These are phyloP conservation scores for Chlorella sp. DNA, from an alignment of 139 green algal genomes.

Conservation along the genomic window DNA sequence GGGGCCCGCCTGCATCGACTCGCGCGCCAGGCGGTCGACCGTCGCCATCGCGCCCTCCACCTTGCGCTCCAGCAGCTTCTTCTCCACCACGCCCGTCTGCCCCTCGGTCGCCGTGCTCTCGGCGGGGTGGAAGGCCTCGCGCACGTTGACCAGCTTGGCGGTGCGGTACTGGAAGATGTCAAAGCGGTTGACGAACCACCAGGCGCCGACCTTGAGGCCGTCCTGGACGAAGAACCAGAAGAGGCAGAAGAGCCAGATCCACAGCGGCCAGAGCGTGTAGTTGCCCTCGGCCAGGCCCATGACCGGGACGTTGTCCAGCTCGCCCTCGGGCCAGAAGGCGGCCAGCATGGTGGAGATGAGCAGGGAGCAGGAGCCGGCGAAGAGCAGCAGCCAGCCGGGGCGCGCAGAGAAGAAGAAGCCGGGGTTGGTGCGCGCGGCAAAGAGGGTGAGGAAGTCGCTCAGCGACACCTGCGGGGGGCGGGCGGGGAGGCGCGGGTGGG, in stretches of 20 bases:
- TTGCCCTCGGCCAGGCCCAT: conserved; percentile 39
- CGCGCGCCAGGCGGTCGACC: conserved; percentile 2
- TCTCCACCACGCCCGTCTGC: conserved; percentile 53
- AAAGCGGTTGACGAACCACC: conserved; percentile 59
- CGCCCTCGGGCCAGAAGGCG: conserved; percentile 65
- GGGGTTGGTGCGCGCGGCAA: conserved; percentile 75
- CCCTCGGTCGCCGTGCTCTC: conserved; percentile 33
- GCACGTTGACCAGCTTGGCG: conserved; percentile 58
- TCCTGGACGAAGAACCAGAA: conserved; percentile 84
- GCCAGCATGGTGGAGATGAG: conserved; percentile 71
- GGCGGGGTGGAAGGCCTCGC: conserved; percentile 34
- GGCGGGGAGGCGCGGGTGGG: too few species aligned
- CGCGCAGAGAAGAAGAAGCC: conserved; percentile 67
- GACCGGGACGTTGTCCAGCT: conserved; percentile 31
- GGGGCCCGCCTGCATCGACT: conserved; percentile 9
- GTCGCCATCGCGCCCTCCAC: conserved; percentile 31
- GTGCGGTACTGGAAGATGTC: conserved; percentile 67
- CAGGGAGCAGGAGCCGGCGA: conserved; percentile 53
- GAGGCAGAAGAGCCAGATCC: conserved; percentile 85
- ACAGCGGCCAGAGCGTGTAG: conserved; percentile 59
- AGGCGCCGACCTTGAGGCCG: conserved; percentile 59
- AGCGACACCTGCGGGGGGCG: too few species aligned
- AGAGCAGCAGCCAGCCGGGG: conserved; percentile 48
- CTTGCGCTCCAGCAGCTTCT: conserved; percentile 68
- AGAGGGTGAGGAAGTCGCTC: conserved; percentile 87